A percentile compares a stretch with the other conserved stretches of the same genome.
phyloP scores from a whole-genome alignment of 805 yeast species.

The Kurtzmaniella cleridarum region DNA sequence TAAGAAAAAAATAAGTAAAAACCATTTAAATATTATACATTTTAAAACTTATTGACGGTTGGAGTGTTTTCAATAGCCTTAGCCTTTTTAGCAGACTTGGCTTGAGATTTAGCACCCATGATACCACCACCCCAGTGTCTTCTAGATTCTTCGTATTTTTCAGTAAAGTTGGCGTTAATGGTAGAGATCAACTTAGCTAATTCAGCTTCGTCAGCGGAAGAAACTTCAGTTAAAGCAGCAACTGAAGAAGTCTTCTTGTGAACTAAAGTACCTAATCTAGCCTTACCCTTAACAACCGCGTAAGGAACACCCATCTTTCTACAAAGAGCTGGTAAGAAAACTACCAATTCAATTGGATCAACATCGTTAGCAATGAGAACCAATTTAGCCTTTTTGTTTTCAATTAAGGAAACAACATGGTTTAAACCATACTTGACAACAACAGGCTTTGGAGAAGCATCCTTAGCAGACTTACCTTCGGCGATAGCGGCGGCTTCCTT shows the following conservation, averaged over 20 bases:
- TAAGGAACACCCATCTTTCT: conserved; percentile 98
- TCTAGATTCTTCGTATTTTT: conserved; percentile 92
- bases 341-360: conserved; percentile 97
- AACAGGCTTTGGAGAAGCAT: conserved; percentile 94
- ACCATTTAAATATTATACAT: too few relatives aligned
- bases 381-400: conserved; percentile 97
- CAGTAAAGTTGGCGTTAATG: conserved; percentile 87
- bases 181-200: conserved; percentile 90
- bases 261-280: conserved; percentile 52
- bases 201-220: conserved; percentile 90
- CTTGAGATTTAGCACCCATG: conserved; percentile 91
- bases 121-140: conserved; percentile 99
- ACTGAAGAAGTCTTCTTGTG: conserved; percentile 97
- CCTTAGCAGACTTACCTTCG: conserved; percentile 95
- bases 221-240: conserved; percentile 95
- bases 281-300: conserved; percentile 42
- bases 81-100: conserved; percentile 73
- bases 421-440: conserved; percentile 97
- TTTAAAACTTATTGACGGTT: conserved; percentile 1
- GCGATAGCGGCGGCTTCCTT: conserved; percentile 99
- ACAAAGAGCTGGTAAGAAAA: conserved; percentile 97
- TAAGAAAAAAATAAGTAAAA: too few relatives aligned
- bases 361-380: conserved; percentile 98
- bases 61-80: conserved; percentile 43
- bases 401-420: conserved; percentile 96